phyloP scores from a whole-genome alignment of 768 basidiomycete species.

The Suillus tomentosus region DNA sequence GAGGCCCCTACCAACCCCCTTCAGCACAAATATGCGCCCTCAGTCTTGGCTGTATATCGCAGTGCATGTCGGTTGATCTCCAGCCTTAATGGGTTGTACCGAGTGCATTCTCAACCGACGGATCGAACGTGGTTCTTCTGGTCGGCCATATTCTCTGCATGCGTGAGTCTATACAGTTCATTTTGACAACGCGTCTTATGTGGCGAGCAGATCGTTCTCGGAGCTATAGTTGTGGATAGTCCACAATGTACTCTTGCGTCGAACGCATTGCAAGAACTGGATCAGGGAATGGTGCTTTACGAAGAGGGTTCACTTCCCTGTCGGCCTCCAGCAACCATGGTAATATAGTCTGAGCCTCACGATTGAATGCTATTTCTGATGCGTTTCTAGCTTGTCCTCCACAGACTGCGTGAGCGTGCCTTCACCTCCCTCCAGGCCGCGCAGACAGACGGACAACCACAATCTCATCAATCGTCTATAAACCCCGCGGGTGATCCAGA shows the following conservation, averaged over 20 bases:
- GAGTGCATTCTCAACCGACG: slow-evolving; percentile 35
- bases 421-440: slow-evolving; percentile 31
- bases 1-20: slow-evolving; percentile 45
- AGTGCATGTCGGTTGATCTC: slow-evolving; percentile 46
- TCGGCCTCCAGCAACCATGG: slow-evolving; percentile 39
- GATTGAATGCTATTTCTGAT: slow-evolving; percentile 5
- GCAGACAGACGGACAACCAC: slow-evolving; percentile 18
- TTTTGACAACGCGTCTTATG: background rate
- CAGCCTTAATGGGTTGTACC: slow-evolving; percentile 40
- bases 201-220: slow-evolving; percentile 42
- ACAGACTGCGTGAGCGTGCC: slow-evolving; percentile 41
- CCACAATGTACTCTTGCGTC: slow-evolving; percentile 45
- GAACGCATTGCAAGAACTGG: slow-evolving; percentile 42
- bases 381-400: slow-evolving; percentile 37
- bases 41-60: slow-evolving; percentile 46
- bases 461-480: background rate
- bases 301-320: slow-evolving; percentile 43
- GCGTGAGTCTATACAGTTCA: slow-evolving; percentile 37
- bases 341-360: slow-evolving; percentile 17
- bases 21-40: slow-evolving; percentile 45
- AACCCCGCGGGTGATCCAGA: slow-evolving; percentile 28
- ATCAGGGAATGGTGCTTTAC: slow-evolving; percentile 41
- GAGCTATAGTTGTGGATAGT: slow-evolving; percentile 47
- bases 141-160: slow-evolving; percentile 50
- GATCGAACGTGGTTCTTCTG: slow-evolving; percentile 51